phyloP scores from a whole-genome alignment of 352 stramenopile genomes.

The Phytophthora kernoviae region DNA sequence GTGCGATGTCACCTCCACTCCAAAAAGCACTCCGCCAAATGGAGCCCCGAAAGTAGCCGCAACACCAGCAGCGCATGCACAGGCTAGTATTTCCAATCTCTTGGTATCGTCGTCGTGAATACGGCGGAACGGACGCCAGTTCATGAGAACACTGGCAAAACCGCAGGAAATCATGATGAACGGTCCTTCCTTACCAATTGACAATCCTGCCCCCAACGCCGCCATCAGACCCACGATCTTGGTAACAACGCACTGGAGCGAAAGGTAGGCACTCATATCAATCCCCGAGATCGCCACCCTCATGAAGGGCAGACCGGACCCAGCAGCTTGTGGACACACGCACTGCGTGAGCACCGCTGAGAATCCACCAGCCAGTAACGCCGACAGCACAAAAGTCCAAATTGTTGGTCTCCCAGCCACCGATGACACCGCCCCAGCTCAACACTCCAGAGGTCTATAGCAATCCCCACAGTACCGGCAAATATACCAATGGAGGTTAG shows the following conservation, averaged over 20 bases:
- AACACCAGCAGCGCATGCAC: slow-evolving; percentile 80
- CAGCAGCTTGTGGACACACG: slow-evolving; percentile 70
- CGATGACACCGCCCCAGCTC: slow-evolving; percentile 72
- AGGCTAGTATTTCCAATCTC: slow-evolving; percentile 83
- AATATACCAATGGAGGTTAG: slow-evolving; percentile 73
- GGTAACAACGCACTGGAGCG: slow-evolving; percentile 66
- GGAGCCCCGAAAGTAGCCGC: slow-evolving; percentile 86
- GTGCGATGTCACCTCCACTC: slow-evolving; percentile 84
- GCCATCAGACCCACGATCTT: slow-evolving; percentile 76
- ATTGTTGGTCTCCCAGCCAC: slow-evolving; percentile 54
- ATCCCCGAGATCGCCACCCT: slow-evolving; percentile 85
- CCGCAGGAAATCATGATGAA: slow-evolving; percentile 90
- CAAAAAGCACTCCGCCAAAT: slow-evolving; percentile 87
- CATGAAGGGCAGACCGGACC: slow-evolving; percentile 82
- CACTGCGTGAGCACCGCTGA: slow-evolving; percentile 59
- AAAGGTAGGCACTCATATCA: slow-evolving; percentile 79
- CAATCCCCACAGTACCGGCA: slow-evolving; percentile 63
- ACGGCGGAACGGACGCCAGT: slow-evolving; percentile 62
- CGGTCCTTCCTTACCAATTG: slow-evolving; percentile 85
- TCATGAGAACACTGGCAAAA: slow-evolving; percentile 83
- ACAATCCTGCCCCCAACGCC: slow-evolving; percentile 66
- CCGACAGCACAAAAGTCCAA: slow-evolving; percentile 66
- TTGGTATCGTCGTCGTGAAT: slow-evolving; percentile 85
- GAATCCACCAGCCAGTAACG: slow-evolving; percentile 51
- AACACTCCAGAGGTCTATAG: slow-evolving; percentile 65